Conservation (phyloP, 768 basidiomycete species). For the Lentinula raphanica region DNA sequence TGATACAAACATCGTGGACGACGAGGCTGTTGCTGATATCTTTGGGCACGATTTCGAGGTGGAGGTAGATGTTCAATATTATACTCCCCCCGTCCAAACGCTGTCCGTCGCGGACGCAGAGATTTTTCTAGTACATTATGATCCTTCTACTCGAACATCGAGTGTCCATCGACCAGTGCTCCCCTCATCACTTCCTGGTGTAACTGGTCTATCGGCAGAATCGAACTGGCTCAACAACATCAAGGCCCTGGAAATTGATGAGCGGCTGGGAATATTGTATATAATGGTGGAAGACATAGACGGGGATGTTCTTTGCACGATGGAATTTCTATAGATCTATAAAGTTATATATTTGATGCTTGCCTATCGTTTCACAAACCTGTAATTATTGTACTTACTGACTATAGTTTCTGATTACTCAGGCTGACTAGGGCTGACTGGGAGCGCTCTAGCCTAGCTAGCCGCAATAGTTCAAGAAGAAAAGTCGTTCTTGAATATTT, state of each 20-base stretch:
- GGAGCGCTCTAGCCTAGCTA: no score
- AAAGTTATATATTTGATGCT: not conserved
- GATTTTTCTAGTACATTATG: not conserved
- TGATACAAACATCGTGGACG: not conserved
- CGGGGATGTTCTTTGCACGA: not conserved
- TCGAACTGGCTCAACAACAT: not conserved
- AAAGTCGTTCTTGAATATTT: no score
- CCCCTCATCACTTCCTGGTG: not conserved
- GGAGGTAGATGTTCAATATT: not conserved
- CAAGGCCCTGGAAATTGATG: not conserved
- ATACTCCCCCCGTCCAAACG: not conserved
- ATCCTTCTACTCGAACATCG: not conserved
- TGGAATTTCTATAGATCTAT: not conserved
- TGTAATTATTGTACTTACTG: no score
- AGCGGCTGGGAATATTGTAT: constrained; percentile 1
- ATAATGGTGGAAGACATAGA: not conserved
- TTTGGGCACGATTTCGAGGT: constrained; percentile 1
- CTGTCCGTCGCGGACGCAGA: not conserved
- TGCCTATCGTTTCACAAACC: no score
- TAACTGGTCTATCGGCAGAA: not conserved
- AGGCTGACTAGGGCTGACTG: no score
- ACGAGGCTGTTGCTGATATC: no score
- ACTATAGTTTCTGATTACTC: no score
- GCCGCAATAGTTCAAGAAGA: no score
- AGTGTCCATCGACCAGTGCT: not conserved